These are phyloP conservation scores for Xanthoparmelia taractica DNA, from an alignment of 495 filamentous ascomycete species.

Conservation along the genomic window DNA sequence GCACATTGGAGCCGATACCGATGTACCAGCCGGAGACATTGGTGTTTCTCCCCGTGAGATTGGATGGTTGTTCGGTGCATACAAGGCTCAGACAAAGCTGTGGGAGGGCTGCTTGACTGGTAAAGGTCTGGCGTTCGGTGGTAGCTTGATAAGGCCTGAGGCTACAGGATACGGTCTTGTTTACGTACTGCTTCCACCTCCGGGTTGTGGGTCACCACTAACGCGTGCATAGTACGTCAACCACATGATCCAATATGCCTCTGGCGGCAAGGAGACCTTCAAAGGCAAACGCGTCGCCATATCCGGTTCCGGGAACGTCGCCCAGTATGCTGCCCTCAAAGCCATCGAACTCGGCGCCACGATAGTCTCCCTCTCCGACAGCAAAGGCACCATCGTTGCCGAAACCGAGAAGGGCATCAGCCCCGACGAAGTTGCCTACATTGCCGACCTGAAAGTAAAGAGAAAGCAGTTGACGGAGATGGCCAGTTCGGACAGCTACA, in stretches of 20 bases:
- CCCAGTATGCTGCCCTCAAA: slow-evolving; percentile 96
- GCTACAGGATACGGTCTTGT: slow-evolving; percentile 95
- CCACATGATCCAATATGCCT: slow-evolving; percentile 89
- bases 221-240: slow-evolving; percentile 57
- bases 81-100: slow-evolving; percentile 77
- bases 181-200: slow-evolving; percentile 47
- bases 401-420: slow-evolving; percentile 57
- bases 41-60: slow-evolving; percentile 85
- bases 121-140: slow-evolving; percentile 90
- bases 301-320: slow-evolving; percentile 96
- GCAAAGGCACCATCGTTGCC: slow-evolving; percentile 73
- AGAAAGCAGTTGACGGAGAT: slow-evolving; percentile 71
- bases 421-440: slow-evolving; percentile 64
- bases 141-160: slow-evolving; percentile 90
- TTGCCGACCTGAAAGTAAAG: slow-evolving; percentile 77
- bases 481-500: slow-evolving; percentile 44
- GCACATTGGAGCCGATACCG: slow-evolving; percentile 94
- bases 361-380: slow-evolving; percentile 91
- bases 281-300: slow-evolving; percentile 89
- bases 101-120: slow-evolving; percentile 96
- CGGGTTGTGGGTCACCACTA: background rate
- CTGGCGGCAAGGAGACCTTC: slow-evolving; percentile 74
- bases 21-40: slow-evolving; percentile 93
- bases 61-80: slow-evolving; percentile 91
- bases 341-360: slow-evolving; percentile 90